These are phyloP conservation scores for Allodekkera sacchari DNA, from an alignment of 805 yeast genomes.

Conservation along the genomic window DNA sequence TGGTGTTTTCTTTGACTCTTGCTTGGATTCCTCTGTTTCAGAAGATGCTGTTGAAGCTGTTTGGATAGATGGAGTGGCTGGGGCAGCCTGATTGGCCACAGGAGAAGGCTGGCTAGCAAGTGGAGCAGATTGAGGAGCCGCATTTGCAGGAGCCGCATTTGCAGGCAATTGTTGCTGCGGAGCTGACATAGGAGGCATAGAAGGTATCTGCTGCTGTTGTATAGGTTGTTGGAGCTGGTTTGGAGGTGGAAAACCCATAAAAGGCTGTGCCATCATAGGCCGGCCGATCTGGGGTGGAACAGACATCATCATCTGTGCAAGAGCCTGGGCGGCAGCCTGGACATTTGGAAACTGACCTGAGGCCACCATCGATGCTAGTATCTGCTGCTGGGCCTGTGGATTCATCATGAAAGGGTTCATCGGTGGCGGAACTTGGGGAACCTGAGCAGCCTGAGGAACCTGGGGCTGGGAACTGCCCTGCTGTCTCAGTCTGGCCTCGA, in stretches of 20 bases:
- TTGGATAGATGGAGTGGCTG: too few relatives aligned
- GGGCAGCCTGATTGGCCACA: too few relatives aligned
- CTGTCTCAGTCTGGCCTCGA: conserved; percentile 68
- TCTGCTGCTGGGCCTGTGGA: conserved; percentile 25
- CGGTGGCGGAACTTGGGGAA: conserved; percentile 12
- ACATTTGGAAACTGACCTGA: conserved; percentile 25
- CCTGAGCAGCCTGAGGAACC: conserved; percentile 18
- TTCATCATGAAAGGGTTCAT: conserved; percentile 17
- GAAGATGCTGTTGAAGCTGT: too few relatives aligned
- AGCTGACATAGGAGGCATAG: too few relatives aligned
- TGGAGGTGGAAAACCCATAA: conserved; percentile 9
- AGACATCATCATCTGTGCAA: conserved; percentile 23
- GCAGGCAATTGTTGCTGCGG: too few relatives aligned
- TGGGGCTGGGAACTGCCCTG: conserved; percentile 26
- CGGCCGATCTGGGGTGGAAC: conserved; percentile 11
- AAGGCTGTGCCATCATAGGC: conserved; percentile 17
- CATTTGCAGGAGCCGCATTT: too few relatives aligned
- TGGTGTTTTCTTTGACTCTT: too few relatives aligned
- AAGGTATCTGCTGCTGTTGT: conserved; percentile 12
- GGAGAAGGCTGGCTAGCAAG: too few relatives aligned
- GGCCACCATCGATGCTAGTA: conserved; percentile 23
- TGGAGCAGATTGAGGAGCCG: too few relatives aligned
- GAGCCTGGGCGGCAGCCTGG: conserved; percentile 24
- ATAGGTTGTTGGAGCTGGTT: conserved; percentile 7
- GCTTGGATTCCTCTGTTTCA: too few relatives aligned